Conservation (phyloP, 1,139 yeast genomes). For the Suhomyces bribrorum region DNA sequence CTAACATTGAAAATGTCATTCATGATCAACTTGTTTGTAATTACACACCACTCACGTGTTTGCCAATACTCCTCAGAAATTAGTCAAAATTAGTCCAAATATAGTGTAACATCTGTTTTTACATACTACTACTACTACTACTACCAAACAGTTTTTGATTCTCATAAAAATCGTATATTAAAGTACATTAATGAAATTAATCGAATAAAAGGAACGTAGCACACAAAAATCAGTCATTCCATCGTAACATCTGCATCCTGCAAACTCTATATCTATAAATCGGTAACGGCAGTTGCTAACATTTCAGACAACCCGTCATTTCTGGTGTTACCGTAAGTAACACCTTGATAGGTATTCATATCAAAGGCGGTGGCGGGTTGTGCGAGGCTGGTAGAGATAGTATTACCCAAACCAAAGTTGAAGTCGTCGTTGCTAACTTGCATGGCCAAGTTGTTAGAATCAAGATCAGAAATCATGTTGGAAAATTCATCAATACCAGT, state of each 20-base stretch:
- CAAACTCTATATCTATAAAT: conserved; percentile 8
- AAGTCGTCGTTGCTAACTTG: conserved; percentile 4
- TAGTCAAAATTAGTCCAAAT: no score
- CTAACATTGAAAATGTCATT: no score
- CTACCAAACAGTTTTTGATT: no score
- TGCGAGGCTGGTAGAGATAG: neutral
- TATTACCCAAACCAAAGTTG: conserved; percentile 2
- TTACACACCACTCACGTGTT: no score
- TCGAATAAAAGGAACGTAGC: neutral
- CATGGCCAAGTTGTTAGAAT: conserved; percentile 1
- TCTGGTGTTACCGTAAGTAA: conserved; percentile 1
- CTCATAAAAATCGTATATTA: neutral
- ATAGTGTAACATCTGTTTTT: no score
- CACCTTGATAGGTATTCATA: neutral
- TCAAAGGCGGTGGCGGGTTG: neutral
- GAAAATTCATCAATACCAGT: conserved; percentile 7
- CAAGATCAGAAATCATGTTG: conserved; percentile 11
- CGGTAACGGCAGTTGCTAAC: conserved; percentile 10
- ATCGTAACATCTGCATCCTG: conserved; percentile 1
- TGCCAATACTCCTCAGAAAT: no score
- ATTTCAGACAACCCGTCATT: conserved; percentile 8
- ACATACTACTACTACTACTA: no score
- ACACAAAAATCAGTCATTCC: neutral
- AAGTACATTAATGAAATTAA: neutral
- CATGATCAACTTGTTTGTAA: no score